These are phyloP conservation scores for Clonostachys solani DNA, from an alignment of 2,329 filamentous ascomycete species.

Conservation along the genomic window DNA sequence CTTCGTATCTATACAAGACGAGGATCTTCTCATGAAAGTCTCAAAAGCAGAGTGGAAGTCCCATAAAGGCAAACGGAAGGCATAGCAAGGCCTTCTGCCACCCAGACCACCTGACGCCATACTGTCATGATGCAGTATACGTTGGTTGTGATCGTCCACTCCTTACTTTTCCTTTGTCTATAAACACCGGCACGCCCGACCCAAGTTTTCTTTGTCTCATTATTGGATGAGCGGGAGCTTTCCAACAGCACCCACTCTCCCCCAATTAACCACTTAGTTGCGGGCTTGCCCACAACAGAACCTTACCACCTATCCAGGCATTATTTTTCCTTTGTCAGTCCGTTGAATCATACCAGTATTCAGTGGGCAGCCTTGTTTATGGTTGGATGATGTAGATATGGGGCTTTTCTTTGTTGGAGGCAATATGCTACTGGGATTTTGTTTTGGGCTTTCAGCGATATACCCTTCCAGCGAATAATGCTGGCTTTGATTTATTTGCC, in stretches of 20 bases:
- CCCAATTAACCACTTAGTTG: no score
- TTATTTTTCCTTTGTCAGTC: background rate
- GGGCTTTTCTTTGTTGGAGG: background rate
- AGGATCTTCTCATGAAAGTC: conserved; percentile 89
- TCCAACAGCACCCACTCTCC: no score
- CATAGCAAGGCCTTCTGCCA: conserved; percentile 22
- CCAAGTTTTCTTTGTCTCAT: background rate
- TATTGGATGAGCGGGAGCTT: background rate
- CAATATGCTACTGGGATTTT: background rate
- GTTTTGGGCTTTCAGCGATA: background rate
- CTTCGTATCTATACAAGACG: conserved; percentile 90
- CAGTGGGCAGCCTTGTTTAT: background rate
- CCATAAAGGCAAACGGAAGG: conserved; percentile 43
- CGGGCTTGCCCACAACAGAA: no score
- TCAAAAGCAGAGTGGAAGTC: conserved; percentile 82
- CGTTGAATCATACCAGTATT: background rate
- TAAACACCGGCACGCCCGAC: background rate
- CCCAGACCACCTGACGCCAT: no score
- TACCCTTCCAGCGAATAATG: background rate
- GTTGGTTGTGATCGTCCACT: no score
- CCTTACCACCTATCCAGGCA: background rate
- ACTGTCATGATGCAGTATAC: no score
- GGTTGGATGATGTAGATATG: background rate
- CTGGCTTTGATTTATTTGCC: no score
- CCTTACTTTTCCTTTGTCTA: no score